Evolutionary conservation across 2,329 filamentous ascomycete genomes (phyloP).

Genomic region (Blastomyces emzantsi): DNA sequence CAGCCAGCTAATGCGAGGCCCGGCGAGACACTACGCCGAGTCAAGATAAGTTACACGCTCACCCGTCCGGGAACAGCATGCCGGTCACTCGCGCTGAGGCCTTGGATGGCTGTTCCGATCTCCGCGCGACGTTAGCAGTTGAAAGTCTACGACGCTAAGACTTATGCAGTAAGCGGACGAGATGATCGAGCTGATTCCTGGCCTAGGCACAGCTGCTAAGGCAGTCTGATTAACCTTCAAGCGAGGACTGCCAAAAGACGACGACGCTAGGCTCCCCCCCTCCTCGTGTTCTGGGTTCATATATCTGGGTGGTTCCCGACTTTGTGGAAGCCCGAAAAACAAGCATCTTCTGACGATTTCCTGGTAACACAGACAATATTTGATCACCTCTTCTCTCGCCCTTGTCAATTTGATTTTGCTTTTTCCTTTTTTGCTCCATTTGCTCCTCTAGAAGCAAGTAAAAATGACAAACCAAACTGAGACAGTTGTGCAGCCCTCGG

Average conservation of each 20-base stretch:
- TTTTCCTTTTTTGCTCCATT: neutral
- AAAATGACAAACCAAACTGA: neutral
- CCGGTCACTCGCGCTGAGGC: neutral
- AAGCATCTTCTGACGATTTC: neutral
- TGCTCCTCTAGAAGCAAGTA: neutral
- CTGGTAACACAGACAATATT: neutral
- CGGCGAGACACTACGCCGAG: neutral
- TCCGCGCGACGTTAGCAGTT: neutral
- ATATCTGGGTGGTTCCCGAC: neutral
- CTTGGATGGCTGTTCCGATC: neutral
- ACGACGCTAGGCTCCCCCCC: neutral
- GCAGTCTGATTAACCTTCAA: neutral
- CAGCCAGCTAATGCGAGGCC: neutral
- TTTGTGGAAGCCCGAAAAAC: neutral
- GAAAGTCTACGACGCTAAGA: neutral
- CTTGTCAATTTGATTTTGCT: neutral
- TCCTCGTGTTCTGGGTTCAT: neutral
- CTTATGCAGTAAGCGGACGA: neutral
- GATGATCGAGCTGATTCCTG: neutral
- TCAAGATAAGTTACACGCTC: neutral
- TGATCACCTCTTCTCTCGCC: neutral
- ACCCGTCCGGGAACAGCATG: neutral
- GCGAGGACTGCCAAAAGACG: neutral
- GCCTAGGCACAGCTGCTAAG: neutral
- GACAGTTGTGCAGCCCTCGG: slow-evolving; percentile 1